Percentiles rank a stretch among this genome's conserved stretches.
Conservation (phyloP, 768 basidiomycete genomes). For the Kwoniella bestiolae region DNA sequence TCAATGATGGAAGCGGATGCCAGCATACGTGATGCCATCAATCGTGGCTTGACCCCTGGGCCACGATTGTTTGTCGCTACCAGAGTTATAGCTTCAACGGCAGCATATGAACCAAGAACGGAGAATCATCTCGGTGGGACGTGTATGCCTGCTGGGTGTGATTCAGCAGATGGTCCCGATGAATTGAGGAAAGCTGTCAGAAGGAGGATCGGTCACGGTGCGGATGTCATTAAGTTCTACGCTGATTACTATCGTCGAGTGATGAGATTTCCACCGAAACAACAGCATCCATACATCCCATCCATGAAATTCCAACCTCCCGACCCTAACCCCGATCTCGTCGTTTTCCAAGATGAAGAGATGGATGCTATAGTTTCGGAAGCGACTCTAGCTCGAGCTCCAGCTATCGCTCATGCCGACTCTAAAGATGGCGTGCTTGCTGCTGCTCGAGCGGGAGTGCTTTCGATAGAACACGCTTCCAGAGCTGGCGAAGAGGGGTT, state of each 20-base stretch:
- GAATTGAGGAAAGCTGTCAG: conserved; percentile 27
- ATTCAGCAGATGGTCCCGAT: conserved; percentile 30
- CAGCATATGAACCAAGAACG: conserved; percentile 24
- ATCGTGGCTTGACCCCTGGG: conserved; percentile 34
- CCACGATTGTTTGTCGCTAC: conserved; percentile 36
- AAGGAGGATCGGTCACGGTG: conserved; percentile 31
- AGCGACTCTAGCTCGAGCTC: conserved; percentile 25
- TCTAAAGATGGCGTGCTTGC: conserved; percentile 26
- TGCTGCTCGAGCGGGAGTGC: conserved; percentile 32
- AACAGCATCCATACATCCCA: conserved; percentile 11
- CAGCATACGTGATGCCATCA: conserved; percentile 30
- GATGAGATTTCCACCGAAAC: conserved; percentile 25
- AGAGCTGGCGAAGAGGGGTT: conserved; percentile 5
- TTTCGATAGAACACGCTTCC: conserved; percentile 29
- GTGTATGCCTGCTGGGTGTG: conserved; percentile 15
- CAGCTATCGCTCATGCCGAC: conserved; percentile 26
- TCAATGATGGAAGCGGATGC: conserved; percentile 28
- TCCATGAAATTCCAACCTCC: conserved; percentile 14
- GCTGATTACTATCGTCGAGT: conserved; percentile 31
- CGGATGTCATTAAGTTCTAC: conserved; percentile 44
- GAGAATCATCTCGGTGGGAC: conserved; percentile 31
- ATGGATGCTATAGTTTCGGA: conserved; percentile 37
- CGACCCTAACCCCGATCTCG: conserved; percentile 18
- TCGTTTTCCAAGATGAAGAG: conserved; percentile 29
- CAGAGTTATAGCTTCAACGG: conserved; percentile 27